Base-by-base conservation (phyloP, 2,329 filamentous ascomycete species). In the Kalaharituber pfeilii region DNA sequence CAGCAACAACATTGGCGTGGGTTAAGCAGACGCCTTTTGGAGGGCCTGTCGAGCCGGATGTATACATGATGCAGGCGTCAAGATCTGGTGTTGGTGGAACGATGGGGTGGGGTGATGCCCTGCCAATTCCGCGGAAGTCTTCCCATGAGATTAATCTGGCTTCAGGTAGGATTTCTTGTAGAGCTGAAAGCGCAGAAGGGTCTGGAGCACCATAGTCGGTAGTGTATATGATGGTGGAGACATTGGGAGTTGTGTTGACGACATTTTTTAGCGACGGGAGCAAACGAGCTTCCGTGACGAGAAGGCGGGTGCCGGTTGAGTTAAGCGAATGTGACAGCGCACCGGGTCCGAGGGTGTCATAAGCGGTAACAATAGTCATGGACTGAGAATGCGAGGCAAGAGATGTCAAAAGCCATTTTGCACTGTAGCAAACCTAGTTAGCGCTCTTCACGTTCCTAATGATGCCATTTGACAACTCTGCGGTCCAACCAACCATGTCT, bases 61-160 rank as follows among this genome's bases (percentile, higher is more conserved):
- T 94, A 66, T 94, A 95, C 79, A 94, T 87, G 57, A 94, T 78
- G 70, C 93, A 93, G 5, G 84, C 81, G 15, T 47, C 42, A 13
- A 47, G 24, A 13, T 47, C 42, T 11, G 42, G 18, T 11, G 42
- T 47, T 15, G 42, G 42, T 4, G 42, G 42, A 22, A 18, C 22
- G 13, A 47, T 11, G 18, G 42, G 42, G 42, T 47, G 42, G n/a
- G 42, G 42, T 20, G 42, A 25, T 11, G 42, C n/a, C n/a, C n/a
- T 13, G 5, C 42, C 42, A 22, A 47, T 15, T 13, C 5, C n/a
- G 18, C 42, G 42, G 5, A 47, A 47, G n/a, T 20, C 42, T 2
- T 15, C 22, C 42, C 42, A 47, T 20, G 42, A 47, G 11, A 47
- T 11, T 11, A 47, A 22, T 20, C 22, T 20, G 25, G 42, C 24